Base-by-base conservation (phyloP, 192 early-diverging fungal genomes). In the Dimargaris verticillata region DNA sequence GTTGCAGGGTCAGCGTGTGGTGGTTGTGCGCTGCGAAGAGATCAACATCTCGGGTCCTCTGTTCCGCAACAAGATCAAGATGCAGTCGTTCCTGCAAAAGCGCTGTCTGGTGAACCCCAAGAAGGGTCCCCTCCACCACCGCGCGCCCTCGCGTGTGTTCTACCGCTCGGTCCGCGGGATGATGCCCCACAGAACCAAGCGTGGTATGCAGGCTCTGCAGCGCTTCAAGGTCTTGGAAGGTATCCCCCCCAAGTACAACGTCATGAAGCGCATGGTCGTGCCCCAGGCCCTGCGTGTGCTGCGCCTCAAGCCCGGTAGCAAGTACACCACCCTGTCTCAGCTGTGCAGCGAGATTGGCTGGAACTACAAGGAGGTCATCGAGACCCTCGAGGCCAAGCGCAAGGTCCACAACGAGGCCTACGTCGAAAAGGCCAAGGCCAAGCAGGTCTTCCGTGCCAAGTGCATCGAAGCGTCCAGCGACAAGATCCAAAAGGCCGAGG, bases 41-140 rank as follows among this genome's bases (percentile, higher is more conserved):
- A 82, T 99, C 76, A 95, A 97, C 78, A 89, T 99, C 62, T 85
- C 91, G 67, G 95, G 95, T 66, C 82, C 88, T 65, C 97, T 92
- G 88, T 97, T 95, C 88, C 83, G 95, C 71, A 96, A 97, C 92
- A 99, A 99, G 88, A 81, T 98, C 71, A 90, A 86, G 81, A 90
- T 91, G 82, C 87, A 92, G 72, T 80, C 81, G 72, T 97, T 89
- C 85, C 83, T 99, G 76, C 85, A 86, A 83, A 99, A 99, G 88
- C 91, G 91, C 71, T 89, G 87, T 78, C 69, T 92, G 75, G 85
- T 94, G 75, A 99, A 99, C 85, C 94, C 94, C 66, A 77, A 75
- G 63, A 88, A 88, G 72, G 95, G 95, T 76, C 80, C 93, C 48
- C 97, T 95, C 93, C 95, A 97, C 78, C 95, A 95, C 87, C 93